These are phyloP conservation scores for Bryoglossum gracile DNA, from an alignment of 495 filamentous ascomycete species.

Conservation along the genomic window DNA sequence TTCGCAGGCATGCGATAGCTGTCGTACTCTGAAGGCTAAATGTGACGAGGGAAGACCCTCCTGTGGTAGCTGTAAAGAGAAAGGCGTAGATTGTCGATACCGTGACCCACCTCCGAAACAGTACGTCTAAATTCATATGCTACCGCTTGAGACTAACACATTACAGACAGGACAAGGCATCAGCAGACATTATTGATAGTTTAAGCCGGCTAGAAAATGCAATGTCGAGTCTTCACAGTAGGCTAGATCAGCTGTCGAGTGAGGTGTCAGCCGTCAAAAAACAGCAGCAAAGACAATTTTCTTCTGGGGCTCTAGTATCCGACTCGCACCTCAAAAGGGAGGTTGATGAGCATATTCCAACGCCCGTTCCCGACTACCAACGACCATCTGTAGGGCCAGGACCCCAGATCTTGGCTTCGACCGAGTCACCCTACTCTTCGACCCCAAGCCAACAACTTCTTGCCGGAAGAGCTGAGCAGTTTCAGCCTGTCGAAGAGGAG, in stretches of 20 bases:
- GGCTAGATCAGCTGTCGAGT: neutral
- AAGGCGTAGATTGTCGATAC: slow-evolving; percentile 54
- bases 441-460: slow-evolving; percentile 2
- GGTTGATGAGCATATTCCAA: neutral
- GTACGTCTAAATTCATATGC: slow-evolving; percentile 33
- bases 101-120: slow-evolving; percentile 60
- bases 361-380: neutral
- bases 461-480: neutral
- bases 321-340: slow-evolving; percentile 6
- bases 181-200: slow-evolving; percentile 42
- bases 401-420: neutral
- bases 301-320: neutral
- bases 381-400: slow-evolving; percentile 2
- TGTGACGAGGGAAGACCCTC: slow-evolving; percentile 57
- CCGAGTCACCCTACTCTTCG: slow-evolving; percentile 9
- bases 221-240: neutral
- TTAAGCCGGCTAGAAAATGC: slow-evolving; percentile 9
- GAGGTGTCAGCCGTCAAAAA: slow-evolving; percentile 5
- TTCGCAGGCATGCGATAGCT: slow-evolving; percentile 59
- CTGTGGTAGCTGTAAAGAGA: slow-evolving; percentile 49
- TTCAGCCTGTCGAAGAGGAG: slow-evolving; percentile 10
- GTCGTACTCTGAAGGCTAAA: slow-evolving; percentile 62
- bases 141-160: slow-evolving; percentile 6
- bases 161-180: slow-evolving; percentile 44
- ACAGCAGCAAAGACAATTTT: neutral